These are phyloP conservation scores for Scheffersomyces segobiensis DNA, from an alignment of 1,139 yeast species.

Conservation along the genomic window DNA sequence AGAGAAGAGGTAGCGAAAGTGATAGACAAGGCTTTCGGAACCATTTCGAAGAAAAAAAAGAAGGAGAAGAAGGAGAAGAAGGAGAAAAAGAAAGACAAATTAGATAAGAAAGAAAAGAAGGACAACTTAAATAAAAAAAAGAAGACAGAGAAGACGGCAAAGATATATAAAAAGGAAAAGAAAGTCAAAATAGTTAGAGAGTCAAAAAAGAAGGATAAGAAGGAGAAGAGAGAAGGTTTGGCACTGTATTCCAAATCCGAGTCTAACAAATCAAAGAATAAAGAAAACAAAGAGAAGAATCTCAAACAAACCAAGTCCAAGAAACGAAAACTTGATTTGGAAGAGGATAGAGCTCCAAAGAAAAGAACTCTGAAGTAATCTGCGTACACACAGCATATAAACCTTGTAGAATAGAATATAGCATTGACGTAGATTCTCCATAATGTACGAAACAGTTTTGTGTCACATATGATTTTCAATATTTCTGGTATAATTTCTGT, in stretches of 20 bases:
- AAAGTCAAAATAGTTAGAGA: conserved; percentile 13
- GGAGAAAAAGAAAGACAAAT: conserved; percentile 6
- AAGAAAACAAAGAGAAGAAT: neutral
- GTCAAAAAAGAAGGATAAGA: conserved; percentile 8
- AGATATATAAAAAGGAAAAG: conserved; percentile 9
- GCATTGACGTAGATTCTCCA: neutral
- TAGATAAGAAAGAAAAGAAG: conserved; percentile 6
- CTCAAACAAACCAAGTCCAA: conserved; percentile 14
- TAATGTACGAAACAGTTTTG: neutral
- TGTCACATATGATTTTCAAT: neutral
- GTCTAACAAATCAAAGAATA: conserved; percentile 5
- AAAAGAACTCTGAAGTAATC: neutral
- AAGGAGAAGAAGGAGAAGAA: conserved; percentile 8
- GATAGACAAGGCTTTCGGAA: conserved; percentile 8
- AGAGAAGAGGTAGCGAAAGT: conserved; percentile 14
- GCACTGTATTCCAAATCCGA: neutral
- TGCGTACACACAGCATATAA: neutral
- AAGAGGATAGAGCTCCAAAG: conserved; percentile 1
- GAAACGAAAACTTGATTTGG: conserved; percentile 1
- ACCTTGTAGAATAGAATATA: neutral
- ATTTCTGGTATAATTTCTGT: neutral
- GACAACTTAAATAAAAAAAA: conserved; percentile 6
- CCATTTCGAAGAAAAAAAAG: conserved; percentile 6
- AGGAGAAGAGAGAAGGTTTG: conserved; percentile 17
- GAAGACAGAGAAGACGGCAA: conserved; percentile 11